Percentiles rank a stretch among this genome's conserved stretches.
Conservation (phyloP, 805 yeast species). For the Cyberlindnera mycetangii region DNA sequence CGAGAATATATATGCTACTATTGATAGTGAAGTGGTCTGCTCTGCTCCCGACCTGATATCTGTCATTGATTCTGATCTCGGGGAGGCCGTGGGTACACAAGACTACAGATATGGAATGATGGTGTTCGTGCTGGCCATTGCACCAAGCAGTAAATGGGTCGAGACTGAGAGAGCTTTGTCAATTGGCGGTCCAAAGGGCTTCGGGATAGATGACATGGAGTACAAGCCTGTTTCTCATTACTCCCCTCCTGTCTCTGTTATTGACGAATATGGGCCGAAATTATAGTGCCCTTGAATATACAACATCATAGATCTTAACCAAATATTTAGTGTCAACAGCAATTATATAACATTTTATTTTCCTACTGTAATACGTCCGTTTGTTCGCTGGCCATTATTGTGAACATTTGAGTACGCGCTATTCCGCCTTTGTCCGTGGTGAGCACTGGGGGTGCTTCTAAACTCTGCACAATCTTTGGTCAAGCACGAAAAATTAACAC, state of each 20-base stretch:
- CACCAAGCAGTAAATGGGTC: conserved; percentile 39
- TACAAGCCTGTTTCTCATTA: conserved; percentile 37
- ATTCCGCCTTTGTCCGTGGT: too few relatives aligned
- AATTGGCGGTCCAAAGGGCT: conserved; percentile 40
- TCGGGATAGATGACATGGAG: conserved; percentile 33
- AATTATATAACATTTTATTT: too few relatives aligned
- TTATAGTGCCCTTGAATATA: too few relatives aligned
- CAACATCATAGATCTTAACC: too few relatives aligned
- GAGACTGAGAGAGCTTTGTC: conserved; percentile 34
- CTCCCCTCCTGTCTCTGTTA: conserved; percentile 34
- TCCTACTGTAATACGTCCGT: too few relatives aligned
- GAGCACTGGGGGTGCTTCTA: too few relatives aligned
- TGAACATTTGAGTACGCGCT: too few relatives aligned
- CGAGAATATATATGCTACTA: conserved; percentile 40
- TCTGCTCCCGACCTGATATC: conserved; percentile 47
- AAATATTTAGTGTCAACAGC: too few relatives aligned
- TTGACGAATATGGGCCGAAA: conserved; percentile 30
- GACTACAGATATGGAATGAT: conserved; percentile 44
- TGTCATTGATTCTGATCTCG: conserved; percentile 39
- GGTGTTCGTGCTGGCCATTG: conserved; percentile 41
- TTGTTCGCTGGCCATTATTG: too few relatives aligned
- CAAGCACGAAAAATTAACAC: too few relatives aligned
- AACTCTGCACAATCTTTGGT: too few relatives aligned
- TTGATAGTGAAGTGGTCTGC: conserved; percentile 31
- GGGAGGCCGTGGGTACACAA: conserved; percentile 48